These are phyloP conservation scores for Fusarium sororula DNA, from an alignment of 2,329 filamentous ascomycete genomes.

Conservation along the genomic window DNA sequence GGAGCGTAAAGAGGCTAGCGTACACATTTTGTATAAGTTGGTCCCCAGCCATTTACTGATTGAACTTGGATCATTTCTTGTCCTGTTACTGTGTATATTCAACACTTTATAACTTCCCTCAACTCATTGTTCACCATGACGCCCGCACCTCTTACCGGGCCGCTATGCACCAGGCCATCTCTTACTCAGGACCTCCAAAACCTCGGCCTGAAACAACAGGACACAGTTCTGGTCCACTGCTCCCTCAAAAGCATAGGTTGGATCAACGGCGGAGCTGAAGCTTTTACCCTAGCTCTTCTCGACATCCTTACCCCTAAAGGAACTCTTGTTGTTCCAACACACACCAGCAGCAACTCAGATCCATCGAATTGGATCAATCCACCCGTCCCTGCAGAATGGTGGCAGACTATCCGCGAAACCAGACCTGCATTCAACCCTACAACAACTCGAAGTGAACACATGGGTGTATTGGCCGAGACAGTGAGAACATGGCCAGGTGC, in stretches of 20 bases:
- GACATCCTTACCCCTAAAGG: not conserved
- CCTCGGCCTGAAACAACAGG: not conserved
- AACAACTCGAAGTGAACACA: not conserved
- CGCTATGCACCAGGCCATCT: not conserved
- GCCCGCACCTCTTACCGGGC: not conserved
- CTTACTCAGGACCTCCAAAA: not conserved
- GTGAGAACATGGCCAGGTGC: constrained; percentile 1
- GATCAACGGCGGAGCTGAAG: constrained; percentile 2
- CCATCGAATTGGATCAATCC: not conserved
- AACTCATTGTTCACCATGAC: not conserved
- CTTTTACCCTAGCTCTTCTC: not conserved
- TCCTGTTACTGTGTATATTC: too few species aligned
- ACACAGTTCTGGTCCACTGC: not conserved
- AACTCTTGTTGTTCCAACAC: not conserved
- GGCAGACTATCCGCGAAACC: not conserved
- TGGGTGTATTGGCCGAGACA: not conserved
- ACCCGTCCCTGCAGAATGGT: not conserved
- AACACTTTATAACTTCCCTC: too few species aligned
- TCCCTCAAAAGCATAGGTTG: not conserved
- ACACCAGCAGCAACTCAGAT: constrained; percentile 6
- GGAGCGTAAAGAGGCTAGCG: not conserved
- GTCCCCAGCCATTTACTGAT: too few species aligned
- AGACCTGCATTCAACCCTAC: not conserved
- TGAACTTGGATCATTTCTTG: not conserved
- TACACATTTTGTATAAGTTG: not conserved